A percentile compares a stretch with the other conserved stretches of the same genome.
Conservation (phyloP, 306 rosid genomes). For the Acacia acuminata region DNA sequence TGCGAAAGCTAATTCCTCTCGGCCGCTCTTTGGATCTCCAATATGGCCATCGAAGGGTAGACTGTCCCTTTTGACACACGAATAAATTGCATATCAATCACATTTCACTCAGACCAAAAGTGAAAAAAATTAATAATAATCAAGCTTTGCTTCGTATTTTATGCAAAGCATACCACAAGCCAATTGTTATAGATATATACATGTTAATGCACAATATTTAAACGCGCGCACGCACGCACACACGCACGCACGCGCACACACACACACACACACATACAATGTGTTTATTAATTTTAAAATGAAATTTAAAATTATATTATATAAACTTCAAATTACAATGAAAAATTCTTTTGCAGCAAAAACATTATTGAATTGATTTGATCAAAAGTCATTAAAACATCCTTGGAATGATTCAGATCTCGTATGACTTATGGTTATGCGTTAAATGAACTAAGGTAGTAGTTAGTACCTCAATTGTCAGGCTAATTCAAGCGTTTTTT, state of each 20-base stretch:
- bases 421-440: no score
- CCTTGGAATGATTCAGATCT: no score
- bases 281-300: background rate
- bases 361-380: background rate
- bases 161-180: background rate
- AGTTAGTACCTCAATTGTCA: no score
- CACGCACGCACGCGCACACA: no score
- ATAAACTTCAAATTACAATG: background rate
- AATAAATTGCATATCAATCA: background rate
- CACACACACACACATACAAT: background rate
- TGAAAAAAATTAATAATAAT: no score
- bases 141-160: background rate
- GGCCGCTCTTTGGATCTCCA: slow-evolving; percentile 81
- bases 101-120: no score
- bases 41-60: slow-evolving; percentile 49
- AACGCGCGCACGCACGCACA: no score
- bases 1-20: slow-evolving; percentile 31
- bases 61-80: slow-evolving; percentile 92
- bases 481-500: no score
- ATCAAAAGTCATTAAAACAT: no score
- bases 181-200: no score
- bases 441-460: no score
- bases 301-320: background rate
- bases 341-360: background rate
- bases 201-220: no score